These are phyloP conservation scores for Rhynchosporium agropyri DNA, from an alignment of 2,329 filamentous ascomycete species.

Conservation along the genomic window DNA sequence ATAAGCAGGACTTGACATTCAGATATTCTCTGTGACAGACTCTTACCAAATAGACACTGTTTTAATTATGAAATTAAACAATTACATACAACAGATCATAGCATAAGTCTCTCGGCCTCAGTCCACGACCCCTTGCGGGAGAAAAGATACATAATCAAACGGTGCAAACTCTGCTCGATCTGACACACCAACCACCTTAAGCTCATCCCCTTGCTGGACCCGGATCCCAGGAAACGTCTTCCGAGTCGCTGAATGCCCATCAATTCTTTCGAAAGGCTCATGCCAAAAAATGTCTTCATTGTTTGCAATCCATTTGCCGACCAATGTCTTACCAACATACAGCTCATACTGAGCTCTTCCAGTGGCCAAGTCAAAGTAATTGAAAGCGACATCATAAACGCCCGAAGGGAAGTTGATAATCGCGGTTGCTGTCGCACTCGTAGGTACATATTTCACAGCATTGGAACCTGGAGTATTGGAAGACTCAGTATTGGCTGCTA, in stretches of 20 bases:
- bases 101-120: constrained; percentile 39
- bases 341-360: constrained; percentile 60
- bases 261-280: constrained; percentile 58
- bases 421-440: constrained; percentile 52
- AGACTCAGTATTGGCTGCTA: constrained; percentile 48
- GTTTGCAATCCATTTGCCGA: constrained; percentile 63
- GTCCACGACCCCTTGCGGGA: constrained; percentile 61
- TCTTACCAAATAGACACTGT: too few relatives aligned
- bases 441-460: constrained; percentile 32
- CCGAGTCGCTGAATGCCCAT: constrained; percentile 66
- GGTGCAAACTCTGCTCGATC: constrained; percentile 66
- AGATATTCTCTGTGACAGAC: constrained; percentile 15
- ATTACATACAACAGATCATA: too few relatives aligned
- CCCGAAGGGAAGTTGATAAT: constrained; percentile 53
- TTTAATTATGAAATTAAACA: too few relatives aligned
- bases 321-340: constrained; percentile 52
- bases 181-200: constrained; percentile 59
- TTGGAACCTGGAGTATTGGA: too few relatives aligned
- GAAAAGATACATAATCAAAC: constrained; percentile 65
- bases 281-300: constrained; percentile 62
- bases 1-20: constrained; percentile 27
- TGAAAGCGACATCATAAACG: constrained; percentile 64
- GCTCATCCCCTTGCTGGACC: constrained; percentile 52
- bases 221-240: constrained; percentile 58
- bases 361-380: constrained; percentile 66